Evolutionary conservation across 179 eudicot genomes (phyloP).

Genomic region (Beta corolliflora): DNA sequence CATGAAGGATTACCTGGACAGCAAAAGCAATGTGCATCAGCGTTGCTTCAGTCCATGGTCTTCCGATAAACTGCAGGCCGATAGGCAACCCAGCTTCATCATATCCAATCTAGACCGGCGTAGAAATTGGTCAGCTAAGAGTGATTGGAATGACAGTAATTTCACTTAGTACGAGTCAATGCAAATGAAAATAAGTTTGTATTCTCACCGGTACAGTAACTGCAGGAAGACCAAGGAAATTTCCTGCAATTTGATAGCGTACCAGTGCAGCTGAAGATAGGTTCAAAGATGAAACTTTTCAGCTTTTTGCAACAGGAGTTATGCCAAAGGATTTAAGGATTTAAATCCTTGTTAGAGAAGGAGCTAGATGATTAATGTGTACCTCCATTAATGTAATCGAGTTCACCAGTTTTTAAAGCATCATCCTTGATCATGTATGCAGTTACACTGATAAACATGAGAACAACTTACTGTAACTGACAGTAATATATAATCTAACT

Average conservation of each 20-base stretch:
- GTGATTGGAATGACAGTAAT: background rate
- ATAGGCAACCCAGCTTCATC: constrained; percentile 82
- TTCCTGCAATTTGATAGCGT: constrained; percentile 81
- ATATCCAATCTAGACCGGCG: constrained; percentile 67
- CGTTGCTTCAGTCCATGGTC: constrained; percentile 91
- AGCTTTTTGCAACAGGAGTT: background rate
- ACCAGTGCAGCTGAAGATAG: constrained; percentile 72
- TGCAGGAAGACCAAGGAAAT: constrained; percentile 96
- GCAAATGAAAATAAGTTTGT: background rate
- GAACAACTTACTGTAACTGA: background rate
- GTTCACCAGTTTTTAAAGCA: constrained; percentile 60
- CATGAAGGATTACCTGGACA: constrained; percentile 57
- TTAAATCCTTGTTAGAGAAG: background rate
- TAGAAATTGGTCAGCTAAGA: background rate
- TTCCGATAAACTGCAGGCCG: constrained; percentile 90
- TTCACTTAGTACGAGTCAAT: background rate
- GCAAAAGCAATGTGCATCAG: constrained; percentile 67
- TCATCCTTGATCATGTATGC: constrained; percentile 55
- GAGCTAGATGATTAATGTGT: background rate
- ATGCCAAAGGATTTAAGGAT: background rate
- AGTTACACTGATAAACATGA: constrained; percentile 57
- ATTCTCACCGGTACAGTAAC: constrained; percentile 77
- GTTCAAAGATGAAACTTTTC: background rate
- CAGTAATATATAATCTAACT: background rate
- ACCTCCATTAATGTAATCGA: constrained; percentile 87